A percentile compares a stretch with the other conserved stretches of the same genome.
phyloP scores from a whole-genome alignment of 257 asterid genomes.

The Solanum arcanum region DNA sequence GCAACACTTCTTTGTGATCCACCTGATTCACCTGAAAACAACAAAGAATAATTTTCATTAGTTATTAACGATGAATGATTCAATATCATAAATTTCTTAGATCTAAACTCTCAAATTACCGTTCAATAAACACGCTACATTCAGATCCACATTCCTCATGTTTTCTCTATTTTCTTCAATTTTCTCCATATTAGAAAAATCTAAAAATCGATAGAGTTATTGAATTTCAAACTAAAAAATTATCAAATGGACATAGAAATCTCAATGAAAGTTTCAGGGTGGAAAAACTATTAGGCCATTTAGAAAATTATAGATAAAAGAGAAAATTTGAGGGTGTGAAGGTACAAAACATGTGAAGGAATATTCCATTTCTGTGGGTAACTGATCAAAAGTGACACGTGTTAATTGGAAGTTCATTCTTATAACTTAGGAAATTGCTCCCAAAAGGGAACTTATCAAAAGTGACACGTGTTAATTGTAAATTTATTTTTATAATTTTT shows the following conservation, averaged over 20 bases:
- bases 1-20: conserved; percentile 31
- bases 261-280: no score
- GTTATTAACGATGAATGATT: no score
- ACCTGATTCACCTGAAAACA: background rate
- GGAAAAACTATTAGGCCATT: background rate
- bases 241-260: no score
- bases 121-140: conserved; percentile 19
- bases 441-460: no score
- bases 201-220: background rate
- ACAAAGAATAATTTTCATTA: background rate
- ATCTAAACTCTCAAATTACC: no score
- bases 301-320: background rate
- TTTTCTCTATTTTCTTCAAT: background rate
- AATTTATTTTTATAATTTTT: no score
- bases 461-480: background rate
- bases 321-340: background rate
- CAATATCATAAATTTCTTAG: no score
- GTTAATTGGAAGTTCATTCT: no score
- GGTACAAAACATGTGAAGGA: background rate
- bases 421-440: no score
- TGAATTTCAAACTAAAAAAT: background rate
- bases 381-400: no score
- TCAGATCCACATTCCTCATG: conserved; percentile 19
- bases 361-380: background rate
- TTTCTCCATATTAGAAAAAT: conserved; percentile 16